These are phyloP conservation scores for Tagetes patula DNA, from an alignment of 129 eudicot genomes.

Conservation along the genomic window DNA sequence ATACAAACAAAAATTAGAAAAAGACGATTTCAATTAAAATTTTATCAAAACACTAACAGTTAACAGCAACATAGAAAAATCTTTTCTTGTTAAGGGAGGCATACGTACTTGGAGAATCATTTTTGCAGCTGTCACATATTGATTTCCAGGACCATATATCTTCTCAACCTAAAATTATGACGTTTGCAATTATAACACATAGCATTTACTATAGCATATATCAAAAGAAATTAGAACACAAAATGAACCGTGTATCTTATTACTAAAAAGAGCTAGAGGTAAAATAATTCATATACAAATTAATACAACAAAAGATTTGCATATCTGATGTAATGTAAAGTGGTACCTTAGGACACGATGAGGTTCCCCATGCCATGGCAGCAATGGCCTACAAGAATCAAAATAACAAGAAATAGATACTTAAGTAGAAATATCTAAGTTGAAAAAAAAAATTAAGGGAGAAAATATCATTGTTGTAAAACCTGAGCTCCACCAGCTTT, in stretches of 20 bases:
- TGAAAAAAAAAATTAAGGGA: not conserved
- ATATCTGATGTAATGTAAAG: not conserved
- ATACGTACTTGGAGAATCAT: constrained; percentile 89
- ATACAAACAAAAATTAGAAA: constrained; percentile 8
- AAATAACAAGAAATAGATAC: constrained; percentile 20
- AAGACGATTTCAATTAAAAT: not conserved
- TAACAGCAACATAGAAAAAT: not conserved
- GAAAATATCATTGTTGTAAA: constrained; percentile 3
- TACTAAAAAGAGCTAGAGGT: not conserved
- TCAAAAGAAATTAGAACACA: not conserved
- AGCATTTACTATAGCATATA: not conserved
- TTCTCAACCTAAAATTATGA: constrained; percentile 75
- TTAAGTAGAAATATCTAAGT: not conserved
- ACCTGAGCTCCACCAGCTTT: constrained; percentile 99
- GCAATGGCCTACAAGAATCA: constrained; percentile 75
- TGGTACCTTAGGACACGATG: constrained; percentile 93
- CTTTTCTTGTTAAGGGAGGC: constrained; percentile 5
- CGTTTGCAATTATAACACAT: constrained; percentile 8
- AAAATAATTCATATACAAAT: not conserved
- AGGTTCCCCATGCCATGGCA: constrained; percentile 99
- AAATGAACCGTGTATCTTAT: not conserved
- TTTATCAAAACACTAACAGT: constrained; percentile 12
- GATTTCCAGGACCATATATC: constrained; percentile 99
- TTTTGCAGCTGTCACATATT: constrained; percentile 98
- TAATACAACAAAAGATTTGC: not conserved